Percentiles rank a stretch among this genome's conserved stretches.
Evolutionary conservation across 805 yeast genomes (phyloP).

Genomic region (Priceomyces fermenticarens): DNA sequence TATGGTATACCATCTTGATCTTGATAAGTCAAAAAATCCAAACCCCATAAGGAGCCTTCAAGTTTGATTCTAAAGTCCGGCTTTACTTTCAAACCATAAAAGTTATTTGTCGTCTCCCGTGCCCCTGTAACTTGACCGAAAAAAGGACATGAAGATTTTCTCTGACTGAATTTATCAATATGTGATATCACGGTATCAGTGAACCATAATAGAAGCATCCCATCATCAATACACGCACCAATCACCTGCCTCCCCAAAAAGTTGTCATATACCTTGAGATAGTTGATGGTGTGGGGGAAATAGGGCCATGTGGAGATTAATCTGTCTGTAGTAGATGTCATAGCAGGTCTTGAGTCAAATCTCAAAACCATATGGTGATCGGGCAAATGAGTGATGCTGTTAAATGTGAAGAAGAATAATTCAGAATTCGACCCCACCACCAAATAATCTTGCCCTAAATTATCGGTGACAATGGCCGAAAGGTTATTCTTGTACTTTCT

Average conservation of each 20-base stretch:
- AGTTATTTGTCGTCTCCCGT: conserved; percentile 8
- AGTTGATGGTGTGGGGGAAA: conserved; percentile 57
- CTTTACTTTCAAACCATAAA: conserved; percentile 17
- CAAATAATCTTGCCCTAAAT: conserved; percentile 16
- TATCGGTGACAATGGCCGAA: conserved; percentile 18
- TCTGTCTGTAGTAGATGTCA: conserved; percentile 40
- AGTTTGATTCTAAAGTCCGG: conserved; percentile 29
- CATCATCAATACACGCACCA: conserved; percentile 54
- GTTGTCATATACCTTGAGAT: conserved; percentile 31
- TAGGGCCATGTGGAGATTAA: conserved; percentile 49
- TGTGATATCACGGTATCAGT: conserved; percentile 20
- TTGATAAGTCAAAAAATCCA: conserved; percentile 38
- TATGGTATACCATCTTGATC: conserved; percentile 16
- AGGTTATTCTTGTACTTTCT: conserved; percentile 43
- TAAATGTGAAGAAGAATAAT: conserved; percentile 31
- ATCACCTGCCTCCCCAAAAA: conserved; percentile 43
- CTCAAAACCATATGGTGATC: conserved; percentile 19
- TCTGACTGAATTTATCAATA: conserved; percentile 7
- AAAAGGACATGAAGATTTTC: conserved; percentile 6
- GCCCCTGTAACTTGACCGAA: conserved; percentile 6
- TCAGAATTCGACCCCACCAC: conserved; percentile 34
- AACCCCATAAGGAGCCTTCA: conserved; percentile 60
- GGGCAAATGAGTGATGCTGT: conserved; percentile 25
- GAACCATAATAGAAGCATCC: conserved; percentile 41
- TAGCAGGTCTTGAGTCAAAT: conserved; percentile 41